These are phyloP conservation scores for Kondoa malvinella DNA, from an alignment of 768 basidiomycete genomes.

Conservation along the genomic window DNA sequence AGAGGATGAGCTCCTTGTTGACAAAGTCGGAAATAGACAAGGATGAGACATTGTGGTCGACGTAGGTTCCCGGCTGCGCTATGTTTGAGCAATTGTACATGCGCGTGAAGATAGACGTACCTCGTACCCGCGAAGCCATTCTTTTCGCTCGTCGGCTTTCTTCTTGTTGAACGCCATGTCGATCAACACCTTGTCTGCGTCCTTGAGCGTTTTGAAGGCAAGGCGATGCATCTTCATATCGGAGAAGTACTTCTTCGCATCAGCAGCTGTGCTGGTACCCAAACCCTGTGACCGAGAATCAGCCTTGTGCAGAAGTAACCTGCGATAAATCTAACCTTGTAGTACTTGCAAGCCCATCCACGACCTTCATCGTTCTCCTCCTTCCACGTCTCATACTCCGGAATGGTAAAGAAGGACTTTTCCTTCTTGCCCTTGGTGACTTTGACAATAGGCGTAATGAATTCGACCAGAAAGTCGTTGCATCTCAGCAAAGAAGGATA, in stretches of 20 bases:
- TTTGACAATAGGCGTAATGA: slow-evolving; percentile 93
- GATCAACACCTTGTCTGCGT: slow-evolving; percentile 71
- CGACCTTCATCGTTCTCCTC: slow-evolving; percentile 53
- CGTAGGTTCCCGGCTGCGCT: slow-evolving; percentile 69
- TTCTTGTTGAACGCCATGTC: slow-evolving; percentile 99
- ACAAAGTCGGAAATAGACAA: slow-evolving; percentile 88
- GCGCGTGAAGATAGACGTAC: slow-evolving; percentile 33
- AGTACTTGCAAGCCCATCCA: slow-evolving; percentile 88
- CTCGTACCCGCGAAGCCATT: slow-evolving; percentile 88
- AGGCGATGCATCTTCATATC: slow-evolving; percentile 88
- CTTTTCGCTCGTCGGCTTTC: slow-evolving; percentile 94
- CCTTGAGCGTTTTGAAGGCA: slow-evolving; percentile 62
- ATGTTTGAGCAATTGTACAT: background rate
- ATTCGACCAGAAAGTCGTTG: slow-evolving; percentile 85
- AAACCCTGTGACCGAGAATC: slow-evolving; percentile 49
- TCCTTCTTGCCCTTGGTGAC: slow-evolving; percentile 60
- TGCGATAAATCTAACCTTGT: slow-evolving; percentile 52
- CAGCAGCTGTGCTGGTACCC: slow-evolving; percentile 75
- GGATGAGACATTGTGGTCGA: slow-evolving; percentile 71
- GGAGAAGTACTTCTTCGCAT: slow-evolving; percentile 82
- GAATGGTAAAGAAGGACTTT: slow-evolving; percentile 87
- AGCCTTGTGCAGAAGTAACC: background rate
- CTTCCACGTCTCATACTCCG: slow-evolving; percentile 86
- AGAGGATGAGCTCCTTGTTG: slow-evolving; percentile 90
- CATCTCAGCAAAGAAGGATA: slow-evolving; percentile 83